Evolutionary conservation across 2,329 filamentous ascomycete genomes (phyloP), one percentile per base, ranked within the genome.

Genomic region (Grosmannia serpens): DNA sequence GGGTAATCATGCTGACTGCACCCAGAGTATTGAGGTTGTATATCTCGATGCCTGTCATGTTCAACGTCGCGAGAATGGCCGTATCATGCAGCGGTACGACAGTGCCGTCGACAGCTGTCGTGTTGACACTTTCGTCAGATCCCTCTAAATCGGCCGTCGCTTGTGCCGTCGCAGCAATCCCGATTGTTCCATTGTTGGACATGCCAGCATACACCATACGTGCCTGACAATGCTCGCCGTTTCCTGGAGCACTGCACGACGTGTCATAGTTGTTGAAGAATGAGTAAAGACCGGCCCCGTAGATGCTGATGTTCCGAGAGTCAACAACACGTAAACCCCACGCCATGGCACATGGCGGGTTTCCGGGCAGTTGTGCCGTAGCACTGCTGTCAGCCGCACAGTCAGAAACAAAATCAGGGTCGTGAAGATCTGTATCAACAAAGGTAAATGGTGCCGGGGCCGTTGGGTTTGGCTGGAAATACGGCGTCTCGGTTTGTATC

Each of bases 401-500:
- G 62, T 77, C 79, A 0, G 65, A 51, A 11, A 70, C 74, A 75
- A 77, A 86, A 68, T 71, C 69, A 0, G 78, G 79, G 62, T 83
- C 79, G 13, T 67, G 62, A 46, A 71, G 70, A 22, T 66, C 65
- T 0, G 64, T 46, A 24, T 74, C 70, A 1, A 70, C 63, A 26
- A 52, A 27, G 2, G 68, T 62, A 71, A 85, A 86, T 2, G 80
- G 83, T 4, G 70, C 66, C 2, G 73, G 72, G 0, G 83, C 80
- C 55, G 73, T 69, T 0, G 84, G 83, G 62, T 77, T 78, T 27
- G 80, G 78, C 71, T 86, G 83, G 70, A 79, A 87, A 71, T 87
- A 87, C 1, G 84, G 81, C 3, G 83, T 84, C 68, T 87, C 84
- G 53, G 84, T 83, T 67, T 87, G 84, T 61, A 85, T 79, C 67